Conservation (phyloP, 345 rosid genomes). For the Sonneratia caseolaris region DNA sequence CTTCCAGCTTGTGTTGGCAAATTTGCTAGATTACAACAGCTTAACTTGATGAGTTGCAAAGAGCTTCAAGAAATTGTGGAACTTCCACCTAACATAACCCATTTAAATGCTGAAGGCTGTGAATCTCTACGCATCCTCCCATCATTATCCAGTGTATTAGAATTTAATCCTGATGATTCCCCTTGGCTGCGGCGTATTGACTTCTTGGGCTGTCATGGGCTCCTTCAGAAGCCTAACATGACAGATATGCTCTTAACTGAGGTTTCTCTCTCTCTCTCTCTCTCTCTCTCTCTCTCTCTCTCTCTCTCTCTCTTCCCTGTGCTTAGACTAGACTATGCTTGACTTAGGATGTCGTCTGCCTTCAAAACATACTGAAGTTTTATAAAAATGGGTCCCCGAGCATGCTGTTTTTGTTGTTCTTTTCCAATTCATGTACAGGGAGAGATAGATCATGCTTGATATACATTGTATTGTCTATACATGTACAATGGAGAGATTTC, state of each 20-base stretch:
- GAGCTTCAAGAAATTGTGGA: constrained; percentile 4
- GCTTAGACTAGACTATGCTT: too few relatives aligned
- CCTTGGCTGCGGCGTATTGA: too few relatives aligned
- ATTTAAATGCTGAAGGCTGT: not conserved
- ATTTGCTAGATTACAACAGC: not conserved
- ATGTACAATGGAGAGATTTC: not conserved
- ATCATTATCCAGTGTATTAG: not conserved
- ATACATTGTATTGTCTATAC: not conserved
- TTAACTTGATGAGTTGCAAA: constrained; percentile 4
- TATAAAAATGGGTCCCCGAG: too few relatives aligned
- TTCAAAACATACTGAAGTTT: not conserved
- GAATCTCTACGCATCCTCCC: not conserved
- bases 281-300: too few relatives aligned
- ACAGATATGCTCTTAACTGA: too few relatives aligned
- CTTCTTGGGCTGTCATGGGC: too few relatives aligned
- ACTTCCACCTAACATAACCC: not conserved
- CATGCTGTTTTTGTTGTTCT: too few relatives aligned
- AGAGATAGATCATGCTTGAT: too few relatives aligned
- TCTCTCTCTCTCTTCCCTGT: too few relatives aligned
- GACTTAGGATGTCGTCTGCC: not conserved
- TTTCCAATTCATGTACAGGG: too few relatives aligned
- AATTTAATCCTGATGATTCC: not conserved
- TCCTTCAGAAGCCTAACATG: too few relatives aligned
- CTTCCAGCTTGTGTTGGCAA: not conserved
- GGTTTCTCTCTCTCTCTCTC: too few relatives aligned